Conservation (phyloP, 2,329 filamentous ascomycete species). For the Fusarium sp. region DNA sequence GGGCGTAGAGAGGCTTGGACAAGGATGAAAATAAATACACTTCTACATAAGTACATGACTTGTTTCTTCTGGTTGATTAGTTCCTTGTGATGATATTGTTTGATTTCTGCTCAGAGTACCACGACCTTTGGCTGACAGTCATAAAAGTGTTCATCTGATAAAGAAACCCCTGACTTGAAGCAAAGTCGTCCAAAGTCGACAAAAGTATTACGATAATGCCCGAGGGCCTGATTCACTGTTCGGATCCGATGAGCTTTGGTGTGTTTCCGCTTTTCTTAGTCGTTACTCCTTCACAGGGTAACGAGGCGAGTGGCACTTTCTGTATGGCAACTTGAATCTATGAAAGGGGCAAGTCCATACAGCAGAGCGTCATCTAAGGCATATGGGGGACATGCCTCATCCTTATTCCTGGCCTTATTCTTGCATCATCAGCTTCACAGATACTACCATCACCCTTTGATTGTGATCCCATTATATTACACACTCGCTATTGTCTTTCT, state of each 20-base stretch:
- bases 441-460: not conserved
- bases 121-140: not conserved
- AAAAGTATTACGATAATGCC: not conserved
- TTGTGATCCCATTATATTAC: not conserved
- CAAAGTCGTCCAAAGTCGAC: too few species aligned
- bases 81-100: not conserved
- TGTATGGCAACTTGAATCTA: not conserved
- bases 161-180: not conserved
- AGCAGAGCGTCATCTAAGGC: not conserved
- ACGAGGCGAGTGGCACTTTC: not conserved
- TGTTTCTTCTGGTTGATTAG: not conserved
- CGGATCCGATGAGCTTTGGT: not conserved
- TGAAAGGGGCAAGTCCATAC: not conserved
- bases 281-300: not conserved
- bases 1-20: conserved; percentile 13
- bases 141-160: not conserved
- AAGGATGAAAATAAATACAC: conserved; percentile 28
- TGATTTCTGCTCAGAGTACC: not conserved
- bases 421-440: not conserved
- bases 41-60: not conserved
- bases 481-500: not conserved
- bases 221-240: not conserved
- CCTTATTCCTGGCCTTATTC: not conserved
- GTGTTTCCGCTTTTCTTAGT: not conserved
- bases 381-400: not conserved